phyloP scores from a whole-genome alignment of 2,329 filamentous ascomycete genomes.

The Kalaharituber pfeilii region DNA sequence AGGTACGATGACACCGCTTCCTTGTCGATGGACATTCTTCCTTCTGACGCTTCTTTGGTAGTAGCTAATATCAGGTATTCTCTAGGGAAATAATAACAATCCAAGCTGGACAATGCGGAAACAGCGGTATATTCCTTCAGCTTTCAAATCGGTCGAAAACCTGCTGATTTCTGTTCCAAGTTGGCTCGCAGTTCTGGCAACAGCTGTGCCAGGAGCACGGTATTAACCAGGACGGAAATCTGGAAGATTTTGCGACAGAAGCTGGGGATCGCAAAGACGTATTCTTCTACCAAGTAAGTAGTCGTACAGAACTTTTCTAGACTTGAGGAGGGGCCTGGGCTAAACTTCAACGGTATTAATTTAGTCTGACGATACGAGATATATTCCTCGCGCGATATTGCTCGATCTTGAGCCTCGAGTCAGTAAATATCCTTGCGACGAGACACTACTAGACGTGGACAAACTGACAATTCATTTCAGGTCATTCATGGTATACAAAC shows the following conservation, averaged over 20 bases:
- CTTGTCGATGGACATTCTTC: neutral
- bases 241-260: constrained; percentile 94
- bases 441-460: neutral
- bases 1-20: neutral
- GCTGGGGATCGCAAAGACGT: constrained; percentile 97
- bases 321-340: neutral
- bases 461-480: constrained; percentile 26
- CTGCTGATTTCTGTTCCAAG: constrained; percentile 34
- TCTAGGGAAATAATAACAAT: constrained; percentile 95
- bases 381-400: constrained; percentile 89
- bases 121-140: constrained; percentile 57
- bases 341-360: constrained; percentile 14
- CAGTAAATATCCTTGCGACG: constrained; percentile 24
- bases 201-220: constrained; percentile 96
- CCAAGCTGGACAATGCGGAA: constrained; percentile 97
- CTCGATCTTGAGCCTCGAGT: constrained; percentile 88
- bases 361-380: constrained; percentile 90
- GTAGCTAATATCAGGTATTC: neutral
- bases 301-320: neutral
- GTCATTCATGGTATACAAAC: constrained; percentile 86
- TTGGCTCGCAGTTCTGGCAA: constrained; percentile 97
- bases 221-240: constrained; percentile 90
- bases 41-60: neutral
- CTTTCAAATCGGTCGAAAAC: constrained; percentile 4
- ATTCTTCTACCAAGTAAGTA: constrained; percentile 68